Base-by-base conservation (phyloP, 441 rosid species). In the Populus hybrid region DNA sequence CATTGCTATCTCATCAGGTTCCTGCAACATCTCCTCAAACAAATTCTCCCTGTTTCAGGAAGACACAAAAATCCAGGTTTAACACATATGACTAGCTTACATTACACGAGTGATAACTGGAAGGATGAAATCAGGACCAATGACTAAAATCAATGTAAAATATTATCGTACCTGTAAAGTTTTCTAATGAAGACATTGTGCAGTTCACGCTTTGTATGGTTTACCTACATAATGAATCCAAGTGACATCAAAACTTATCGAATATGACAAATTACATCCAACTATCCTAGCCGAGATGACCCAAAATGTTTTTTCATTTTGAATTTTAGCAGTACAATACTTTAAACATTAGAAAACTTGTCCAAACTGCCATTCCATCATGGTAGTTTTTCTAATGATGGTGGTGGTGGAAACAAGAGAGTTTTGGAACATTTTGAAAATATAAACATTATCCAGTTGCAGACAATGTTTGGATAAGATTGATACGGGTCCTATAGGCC, bases 21-120 rank as follows among this genome's bases (percentile, higher is more conserved):
- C 99, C 88, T 94, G 99, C 82, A 97, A 82, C 98, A 97, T 93
- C 88, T 97, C 98, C 84, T 97, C 98, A 74, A 97, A 97, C 82
- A 97, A 87, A 86, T 93, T 95, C 80, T 97, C 99, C 78, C 99
- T 97, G 93, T 81, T 83, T 67, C 75, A 32, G 85, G 57, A 50
- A 81, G n/a, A 46, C 57, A 82, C 70, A 53, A 19, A 50, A 70
- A 70, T 24, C 12, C 66, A 34, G n/a, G 71, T 24, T 76, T 38
- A 79, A 79, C 50, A n/a, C 11, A 3, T 19, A 50, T 53, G n/a
- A 53, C n/a, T 53, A 5, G 61, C 9, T 53, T 53, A 53, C 61
- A 53, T 53, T 53, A 53, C 18, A 53, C 21, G 6, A 53, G n/a
- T 5, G 3, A 53, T 18, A 7, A 53, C 18, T 53, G 61, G 18